Evolutionary conservation across 2,329 filamentous ascomycete species (phyloP).

Genomic region (Chaetomium olivaceum): DNA sequence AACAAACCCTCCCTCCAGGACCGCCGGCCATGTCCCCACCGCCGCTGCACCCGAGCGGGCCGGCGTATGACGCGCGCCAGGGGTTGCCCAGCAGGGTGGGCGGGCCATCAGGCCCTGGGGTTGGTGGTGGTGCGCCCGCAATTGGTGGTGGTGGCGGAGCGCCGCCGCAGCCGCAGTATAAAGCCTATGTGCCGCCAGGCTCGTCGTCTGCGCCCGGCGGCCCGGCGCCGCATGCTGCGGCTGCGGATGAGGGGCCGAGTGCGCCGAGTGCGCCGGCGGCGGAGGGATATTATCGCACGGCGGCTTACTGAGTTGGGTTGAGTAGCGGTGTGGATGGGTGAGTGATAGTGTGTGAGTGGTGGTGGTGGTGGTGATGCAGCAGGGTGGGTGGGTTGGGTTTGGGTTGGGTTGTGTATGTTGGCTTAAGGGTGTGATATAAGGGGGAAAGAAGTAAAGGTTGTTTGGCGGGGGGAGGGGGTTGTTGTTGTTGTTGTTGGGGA

Average conservation of each 20-base stretch:
- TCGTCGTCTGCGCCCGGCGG: conserved; percentile 35
- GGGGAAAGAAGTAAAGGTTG: too few species aligned
- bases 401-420: background rate
- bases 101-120: background rate
- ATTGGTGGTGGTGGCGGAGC: background rate
- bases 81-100: conserved; percentile 46
- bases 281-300: conserved; percentile 32
- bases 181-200: conserved; percentile 56
- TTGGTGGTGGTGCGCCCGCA: background rate
- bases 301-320: conserved; percentile 22
- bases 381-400: too few species aligned
- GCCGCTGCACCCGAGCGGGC: conserved; percentile 48
- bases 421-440: background rate
- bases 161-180: conserved; percentile 54
- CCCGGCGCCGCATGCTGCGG: conserved; percentile 51
- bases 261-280: conserved; percentile 34
- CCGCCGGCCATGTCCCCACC: conserved; percentile 43
- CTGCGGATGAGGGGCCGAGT: conserved; percentile 31
- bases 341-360: background rate
- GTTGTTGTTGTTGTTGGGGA: too few species aligned
- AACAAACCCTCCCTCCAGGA: conserved; percentile 17
- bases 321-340: background rate
- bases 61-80: conserved; percentile 52
- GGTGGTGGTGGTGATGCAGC: too few species aligned
- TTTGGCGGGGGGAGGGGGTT: too few species aligned